Evolutionary conservation across 768 basidiomycete species (phyloP), one percentile per base, ranked within the genome.

Genomic region (Xerocomellus intermedius): DNA sequence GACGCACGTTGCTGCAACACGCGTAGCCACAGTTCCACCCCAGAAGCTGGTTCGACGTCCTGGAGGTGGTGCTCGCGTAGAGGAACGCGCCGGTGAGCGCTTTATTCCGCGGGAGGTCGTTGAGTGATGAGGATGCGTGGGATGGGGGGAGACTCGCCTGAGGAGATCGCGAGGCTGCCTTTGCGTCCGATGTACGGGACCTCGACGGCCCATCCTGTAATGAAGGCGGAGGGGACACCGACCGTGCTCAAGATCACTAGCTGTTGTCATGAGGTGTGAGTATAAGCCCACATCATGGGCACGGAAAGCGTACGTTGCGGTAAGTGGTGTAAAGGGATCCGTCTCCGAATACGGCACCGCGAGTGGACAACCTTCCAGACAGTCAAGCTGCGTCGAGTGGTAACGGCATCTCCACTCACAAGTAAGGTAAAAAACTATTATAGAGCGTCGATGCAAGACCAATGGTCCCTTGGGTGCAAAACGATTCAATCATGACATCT

Each of bases 1-100:
- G 33, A 69, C 75, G 43, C 54, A 85, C 81, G 61, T 84, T 85
- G 50, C 80, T 83, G 58, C 70, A 78, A 64, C 86, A 86, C n/a
- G 74, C 77, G 58, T 87, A 88, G 9, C 80, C 87, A 64, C 87
- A 91, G 69, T 91, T 90, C 89, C 89, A 91, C 44, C 83, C 89
- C 24, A 91, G 76, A 39, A 91, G 77, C 26, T 81, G 77, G 56
- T 85, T 76, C 8, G 85, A 87, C 55, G 79, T 83, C 61, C 82
- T 78, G 30, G 89, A 80, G n/a, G 88, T 90, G 42, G 89, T 91
- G 32, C 81, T 84, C 58, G 78, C 84, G 63, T 87, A 85, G 43
- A 93, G 79, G 73, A 91, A 91, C 13, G 77, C 77, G 16, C 88
- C 89, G 12, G 89, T 91, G 63, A 90, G 77, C 66, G 79, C 83